Evolutionary conservation across 1,284 basidiomycete species (phyloP), one percentile per base, ranked within the genome.

Genomic region (Peniophora sp.): DNA sequence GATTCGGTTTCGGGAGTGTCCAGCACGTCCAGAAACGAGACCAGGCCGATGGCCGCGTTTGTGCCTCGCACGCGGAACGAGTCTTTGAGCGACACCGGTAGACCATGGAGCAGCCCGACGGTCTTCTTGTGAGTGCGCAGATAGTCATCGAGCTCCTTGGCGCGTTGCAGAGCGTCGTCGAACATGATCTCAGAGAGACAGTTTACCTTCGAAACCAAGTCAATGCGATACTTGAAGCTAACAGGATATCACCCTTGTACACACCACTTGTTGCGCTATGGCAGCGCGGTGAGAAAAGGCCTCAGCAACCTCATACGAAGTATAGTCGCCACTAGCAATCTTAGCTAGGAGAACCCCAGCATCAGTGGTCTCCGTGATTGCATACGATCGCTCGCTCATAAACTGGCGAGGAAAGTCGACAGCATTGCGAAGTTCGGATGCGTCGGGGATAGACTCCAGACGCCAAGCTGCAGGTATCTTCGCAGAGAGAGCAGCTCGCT

Each of bases 71-170:
- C 44, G 17, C 44, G 17, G n/a, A 45, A 63, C 48, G 73, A 72
- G 54, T 74, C 73, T 58, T 76, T 75, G 53, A 78, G 57, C 14
- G 69, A 73, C 34, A 79, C 62, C 0, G 77, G 76, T 3, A 79
- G 60, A 2, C 77, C 77, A 53, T 78, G 75, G 20, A 79, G 63
- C 6, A 75, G 73, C 3, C 77, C 77, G 10, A 72, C 59, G 1
- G 65, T 54, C 46, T 61, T 64, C 1, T 70, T 71, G 1, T 64
- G 70, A 34, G 59, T 54, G 24, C 62, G 63, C 22, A 72, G 56
- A 52, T 72, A 60, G 0, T 64, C 65, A 52, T 79, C 78, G 23
- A 77, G 63, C 52, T 70, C 65, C 14, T 57, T 58, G 0, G 77
- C 78, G 27, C 69, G 62, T 34, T 63, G 61, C 3, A 76, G 56